Base-by-base conservation (phyloP, 2,329 filamentous ascomycete genomes). In the Acrocalymma vagum region DNA sequence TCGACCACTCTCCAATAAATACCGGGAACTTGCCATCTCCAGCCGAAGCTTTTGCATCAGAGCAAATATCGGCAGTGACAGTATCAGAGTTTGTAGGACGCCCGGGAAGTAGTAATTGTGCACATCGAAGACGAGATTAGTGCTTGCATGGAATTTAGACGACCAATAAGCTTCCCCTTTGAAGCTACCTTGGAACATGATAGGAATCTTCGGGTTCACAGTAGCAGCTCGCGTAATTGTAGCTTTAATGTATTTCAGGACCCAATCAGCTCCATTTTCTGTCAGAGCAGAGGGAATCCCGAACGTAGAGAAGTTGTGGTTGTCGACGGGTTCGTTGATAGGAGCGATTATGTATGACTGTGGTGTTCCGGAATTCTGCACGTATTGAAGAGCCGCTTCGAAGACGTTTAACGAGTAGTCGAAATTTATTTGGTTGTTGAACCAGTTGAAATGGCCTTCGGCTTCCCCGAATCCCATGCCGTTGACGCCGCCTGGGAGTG, bases 281-380 rank as follows among this genome's bases (percentile, higher is more conserved):
- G 63, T 55, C 3, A 72, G 53, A 6, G 59, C 62, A 9, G 58
- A 58, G 3, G 62, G 47, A 3, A 60, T 62, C 16, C 56, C 67
- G 30, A 72, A 71, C n/a, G 42, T 56, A 6, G 51, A 41, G 22
- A 71, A 48, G 42, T 67, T 44, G 6, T 22, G 29, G 22, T 45
- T 68, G 52, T 72, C 70, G 20, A 48, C 58, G 0, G 67, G 51
- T 35, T 73, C 69, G 49, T 73, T 73, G 49, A 73, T 63, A 5
- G 69, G 66, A 3, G 55, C 58, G 26, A 73, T 45, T 11, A 66
- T 69, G 49, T 62, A 71, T 8, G 54, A 57, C 34, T 67, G 51
- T 5, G 55, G 52, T 13, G 40, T 52, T 9, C 58, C 59, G 5
- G 60, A 64, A 8, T 36, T 37, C 30, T 61, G 39, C 32, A 72